Evolutionary conservation across 257 asterid species (phyloP), one percentile per base, ranked within the genome.

Genomic region (Penstemon eatonii): DNA sequence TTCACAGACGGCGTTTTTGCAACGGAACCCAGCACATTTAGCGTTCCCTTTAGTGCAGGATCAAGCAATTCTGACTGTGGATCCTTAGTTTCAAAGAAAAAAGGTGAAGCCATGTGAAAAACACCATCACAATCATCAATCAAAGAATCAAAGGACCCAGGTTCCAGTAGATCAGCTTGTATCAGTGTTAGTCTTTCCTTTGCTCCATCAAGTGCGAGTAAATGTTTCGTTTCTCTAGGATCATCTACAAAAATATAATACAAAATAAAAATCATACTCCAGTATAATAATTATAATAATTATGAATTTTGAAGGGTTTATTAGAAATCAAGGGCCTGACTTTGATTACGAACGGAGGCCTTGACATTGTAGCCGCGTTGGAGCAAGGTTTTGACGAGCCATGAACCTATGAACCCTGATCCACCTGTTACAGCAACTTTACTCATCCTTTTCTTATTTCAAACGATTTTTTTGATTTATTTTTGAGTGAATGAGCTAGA

Each of bases 91-190:
- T 60, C 73, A 64, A 53, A 67, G 72, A 65, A 80, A 73, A 88
- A 88, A 11, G 96, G 96, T 4, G 96, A 88, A 4, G 92, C 95
- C 18, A 83, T 80, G 47, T 88, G 95, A 67, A 88, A 87, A 51
- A 88, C 92, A 42, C 82, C 86, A 43, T 81, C 87, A 54, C 90
- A 86, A 13, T 89, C 96, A 2, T 81, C 76, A 47, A 88, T 61
- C 5, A 73, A 61, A 6, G 82, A 65, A 79, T 88, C 92, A 61
- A 88, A 88, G 7, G 89, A 80, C 13, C 87, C 96, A 65, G 86
- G 69, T 66, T 88, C 87, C 8, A 86, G 64, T 2, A 86, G 77
- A 66, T 86, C 25, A 8, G 93, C 91, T 75, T 79, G 81, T 36
- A 84, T 69, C 73, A 88, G 65, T 8, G 84, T 79, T 36, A 88